Conservation (phyloP, 352 stramenopile genomes). For the Phytophthora nicotianae region DNA sequence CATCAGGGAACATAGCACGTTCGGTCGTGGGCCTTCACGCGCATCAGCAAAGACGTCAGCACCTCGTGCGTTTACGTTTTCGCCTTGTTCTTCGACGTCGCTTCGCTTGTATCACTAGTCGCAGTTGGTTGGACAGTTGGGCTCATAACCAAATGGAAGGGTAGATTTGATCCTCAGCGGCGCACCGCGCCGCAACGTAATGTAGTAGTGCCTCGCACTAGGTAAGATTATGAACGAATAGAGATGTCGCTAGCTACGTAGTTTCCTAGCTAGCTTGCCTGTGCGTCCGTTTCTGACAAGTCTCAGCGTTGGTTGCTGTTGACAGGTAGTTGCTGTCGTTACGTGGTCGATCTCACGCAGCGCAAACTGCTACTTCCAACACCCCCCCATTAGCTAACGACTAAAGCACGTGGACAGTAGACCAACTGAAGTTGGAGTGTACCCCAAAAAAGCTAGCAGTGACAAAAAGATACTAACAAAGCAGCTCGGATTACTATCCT, state of each 20-base stretch:
- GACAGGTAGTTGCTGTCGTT: too few species aligned
- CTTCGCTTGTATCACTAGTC: not conserved
- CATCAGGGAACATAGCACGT: not conserved
- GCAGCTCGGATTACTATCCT: constrained; percentile 6
- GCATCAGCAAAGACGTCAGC: not conserved
- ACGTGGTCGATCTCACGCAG: too few species aligned
- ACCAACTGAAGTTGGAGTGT: constrained; percentile 22
- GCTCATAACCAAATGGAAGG: not conserved
- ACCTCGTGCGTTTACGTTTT: not conserved
- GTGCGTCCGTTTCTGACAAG: too few species aligned
- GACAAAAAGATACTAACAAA: constrained; percentile 13
- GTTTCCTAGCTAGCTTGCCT: too few species aligned
- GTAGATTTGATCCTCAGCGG: not conserved
- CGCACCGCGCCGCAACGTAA: too few species aligned
- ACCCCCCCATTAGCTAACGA: not conserved
- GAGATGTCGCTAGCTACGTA: not conserved
- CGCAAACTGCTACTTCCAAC: too few species aligned
- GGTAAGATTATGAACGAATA: not conserved
- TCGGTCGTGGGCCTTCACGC: not conserved
- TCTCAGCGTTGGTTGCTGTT: too few species aligned
- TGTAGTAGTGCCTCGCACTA: not conserved
- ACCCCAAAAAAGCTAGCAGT: constrained; percentile 4
- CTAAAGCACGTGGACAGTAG: constrained; percentile 4
- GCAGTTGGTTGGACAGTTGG: not conserved
- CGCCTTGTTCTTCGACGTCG: not conserved